Evolutionary conservation across 1,139 yeast genomes (phyloP).

Genomic region (Groenewaldozyma auringiensis): DNA sequence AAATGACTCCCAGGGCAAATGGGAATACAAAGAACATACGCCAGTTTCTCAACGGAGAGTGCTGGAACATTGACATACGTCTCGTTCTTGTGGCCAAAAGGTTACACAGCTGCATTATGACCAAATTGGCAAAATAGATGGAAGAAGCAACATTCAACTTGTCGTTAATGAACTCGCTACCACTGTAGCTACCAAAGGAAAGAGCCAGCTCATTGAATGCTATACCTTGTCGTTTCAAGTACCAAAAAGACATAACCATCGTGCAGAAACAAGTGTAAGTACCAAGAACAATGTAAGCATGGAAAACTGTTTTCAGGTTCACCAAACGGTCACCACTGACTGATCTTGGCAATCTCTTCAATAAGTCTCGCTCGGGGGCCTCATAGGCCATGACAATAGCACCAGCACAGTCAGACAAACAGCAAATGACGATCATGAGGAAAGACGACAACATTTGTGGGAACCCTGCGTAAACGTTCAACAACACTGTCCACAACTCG

Average conservation of each 20-base stretch:
- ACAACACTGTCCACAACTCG: conserved; percentile 47
- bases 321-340: conserved; percentile 40
- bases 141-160: conserved; percentile 37
- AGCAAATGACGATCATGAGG: conserved; percentile 44
- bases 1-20: conserved; percentile 38
- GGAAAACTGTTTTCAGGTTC: conserved; percentile 36
- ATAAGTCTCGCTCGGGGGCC: conserved; percentile 39
- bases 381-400: conserved; percentile 44
- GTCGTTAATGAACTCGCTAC: conserved; percentile 21
- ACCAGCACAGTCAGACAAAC: conserved; percentile 41
- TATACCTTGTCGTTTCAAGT: conserved; percentile 33
- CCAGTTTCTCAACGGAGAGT: conserved; percentile 33
- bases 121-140: conserved; percentile 44
- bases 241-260: conserved; percentile 38
- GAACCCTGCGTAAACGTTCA: conserved; percentile 43
- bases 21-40: conserved; percentile 35
- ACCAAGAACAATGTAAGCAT: conserved; percentile 42
- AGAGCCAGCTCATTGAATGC: conserved; percentile 35
- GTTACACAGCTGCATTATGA: conserved; percentile 45
- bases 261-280: conserved; percentile 39
- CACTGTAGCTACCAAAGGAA: conserved; percentile 35
- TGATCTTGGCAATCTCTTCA: conserved; percentile 40
- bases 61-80: conserved; percentile 38
- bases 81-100: conserved; percentile 43
- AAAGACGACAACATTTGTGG: conserved; percentile 48